Percentiles rank a stretch among this genome's conserved stretches.
phyloP scores from a whole-genome alignment of 176 grass and related monocot species.

The Oropetium thomaeum region DNA sequence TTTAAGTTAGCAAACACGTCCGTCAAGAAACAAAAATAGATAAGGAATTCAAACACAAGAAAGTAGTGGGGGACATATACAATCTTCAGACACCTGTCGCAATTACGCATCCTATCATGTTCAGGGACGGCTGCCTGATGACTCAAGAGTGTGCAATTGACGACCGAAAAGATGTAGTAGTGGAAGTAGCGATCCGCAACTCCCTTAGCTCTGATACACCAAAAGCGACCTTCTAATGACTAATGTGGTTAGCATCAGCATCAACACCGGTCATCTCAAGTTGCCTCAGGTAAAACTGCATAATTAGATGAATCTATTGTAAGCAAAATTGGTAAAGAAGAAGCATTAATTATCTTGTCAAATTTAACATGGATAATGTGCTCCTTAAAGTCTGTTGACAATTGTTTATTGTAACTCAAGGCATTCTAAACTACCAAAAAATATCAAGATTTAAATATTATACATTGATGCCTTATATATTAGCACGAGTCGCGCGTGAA shows the following conservation, averaged over 20 bases:
- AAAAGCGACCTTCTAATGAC: too few relatives aligned
- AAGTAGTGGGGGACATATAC: slow-evolving; percentile 35
- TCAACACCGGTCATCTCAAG: neutral
- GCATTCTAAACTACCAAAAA: neutral
- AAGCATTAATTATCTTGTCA: neutral
- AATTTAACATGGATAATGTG: neutral
- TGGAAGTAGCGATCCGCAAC: neutral
- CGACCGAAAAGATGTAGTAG: neutral
- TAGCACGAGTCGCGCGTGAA: neutral
- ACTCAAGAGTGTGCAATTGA: slow-evolving; percentile 12
- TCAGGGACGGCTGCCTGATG: slow-evolving; percentile 9
- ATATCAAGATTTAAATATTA: slow-evolving; percentile 2
- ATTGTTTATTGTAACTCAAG: neutral
- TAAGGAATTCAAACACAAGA: slow-evolving; percentile 15
- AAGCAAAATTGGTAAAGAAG: neutral
- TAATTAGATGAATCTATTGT: slow-evolving; percentile 1
- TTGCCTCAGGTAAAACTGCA: slow-evolving; percentile 46
- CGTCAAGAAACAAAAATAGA: neutral
- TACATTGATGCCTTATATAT: neutral
- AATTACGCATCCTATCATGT: slow-evolving; percentile 27
- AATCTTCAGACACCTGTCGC: slow-evolving; percentile 9
- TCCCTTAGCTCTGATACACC: too few relatives aligned
- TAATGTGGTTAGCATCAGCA: too few relatives aligned
- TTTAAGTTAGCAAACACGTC: slow-evolving; percentile 16
- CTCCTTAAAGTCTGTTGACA: neutral